A percentile compares a stretch with the other conserved stretches of the same genome.
phyloP scores from a whole-genome alignment of 1,284 basidiomycete species.

The Sanghuangporus baumii region DNA sequence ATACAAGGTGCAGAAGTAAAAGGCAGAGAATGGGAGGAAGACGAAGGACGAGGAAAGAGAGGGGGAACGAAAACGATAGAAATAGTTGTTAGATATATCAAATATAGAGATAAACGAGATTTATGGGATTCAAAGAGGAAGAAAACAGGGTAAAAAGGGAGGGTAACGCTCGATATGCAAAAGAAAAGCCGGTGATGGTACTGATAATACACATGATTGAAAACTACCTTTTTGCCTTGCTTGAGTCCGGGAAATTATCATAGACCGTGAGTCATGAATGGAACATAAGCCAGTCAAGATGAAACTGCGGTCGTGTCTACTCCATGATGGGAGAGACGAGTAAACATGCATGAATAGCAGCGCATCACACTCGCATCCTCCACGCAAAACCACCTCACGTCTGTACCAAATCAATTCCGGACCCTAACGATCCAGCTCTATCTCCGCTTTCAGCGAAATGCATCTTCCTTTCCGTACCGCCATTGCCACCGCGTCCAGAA shows the following conservation, averaged over 20 bases:
- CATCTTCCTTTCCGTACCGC: not conserved
- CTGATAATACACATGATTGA: not conserved
- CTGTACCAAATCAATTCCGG: slow-evolving; percentile 45
- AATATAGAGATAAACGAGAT: not conserved
- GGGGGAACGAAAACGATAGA: not conserved
- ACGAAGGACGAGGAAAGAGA: not conserved
- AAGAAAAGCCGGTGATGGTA: not conserved
- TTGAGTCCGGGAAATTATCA: not conserved
- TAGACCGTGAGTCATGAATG: not conserved
- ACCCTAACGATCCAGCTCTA: slow-evolving; percentile 30
- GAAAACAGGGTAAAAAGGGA: not conserved
- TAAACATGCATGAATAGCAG: not conserved
- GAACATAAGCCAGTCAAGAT: not conserved
- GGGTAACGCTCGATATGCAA: not conserved
- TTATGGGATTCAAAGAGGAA: not conserved
- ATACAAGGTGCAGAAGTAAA: not conserved
- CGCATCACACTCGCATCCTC: not conserved
- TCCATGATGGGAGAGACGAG: not conserved
- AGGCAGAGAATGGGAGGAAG: not conserved
- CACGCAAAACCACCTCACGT: slow-evolving; percentile 24
- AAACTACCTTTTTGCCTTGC: not conserved
- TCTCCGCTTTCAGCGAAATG: slow-evolving; percentile 6
- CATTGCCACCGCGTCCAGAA: not conserved
- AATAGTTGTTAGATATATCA: not conserved
- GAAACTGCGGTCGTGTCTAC: not conserved